These are phyloP conservation scores for Chromera velia DNA, from an alignment of 73 alveolate genomes.

Conservation along the genomic window DNA sequence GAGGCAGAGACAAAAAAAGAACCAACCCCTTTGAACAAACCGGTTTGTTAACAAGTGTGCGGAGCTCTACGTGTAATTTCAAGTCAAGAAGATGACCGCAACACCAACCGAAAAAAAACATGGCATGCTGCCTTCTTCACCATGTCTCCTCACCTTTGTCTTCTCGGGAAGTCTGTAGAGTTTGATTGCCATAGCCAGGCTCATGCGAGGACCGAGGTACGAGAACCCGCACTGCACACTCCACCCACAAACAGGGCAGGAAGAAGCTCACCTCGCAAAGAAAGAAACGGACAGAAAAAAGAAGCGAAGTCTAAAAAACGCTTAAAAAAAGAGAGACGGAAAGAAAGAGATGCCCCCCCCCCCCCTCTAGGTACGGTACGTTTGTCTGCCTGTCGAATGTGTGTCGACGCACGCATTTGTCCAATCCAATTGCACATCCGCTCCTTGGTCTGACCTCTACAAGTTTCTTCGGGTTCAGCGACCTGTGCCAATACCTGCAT, in stretches of 20 bases:
- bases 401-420: no score
- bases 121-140: no score
- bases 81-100: no score
- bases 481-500: conserved; percentile 85
- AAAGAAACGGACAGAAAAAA: background rate
- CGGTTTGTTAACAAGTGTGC: no score
- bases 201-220: conserved; percentile 49
- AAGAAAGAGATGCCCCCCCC: background rate
- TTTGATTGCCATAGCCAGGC: conserved; percentile 80
- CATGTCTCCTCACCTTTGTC: no score
- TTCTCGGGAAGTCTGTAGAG: conserved; percentile 73
- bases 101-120: no score
- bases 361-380: background rate
- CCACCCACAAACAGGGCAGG: background rate
- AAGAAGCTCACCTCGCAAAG: background rate
- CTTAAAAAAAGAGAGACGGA: background rate
- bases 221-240: conserved; percentile 38
- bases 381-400: background rate
- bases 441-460: conserved; percentile 57
- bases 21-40: background rate
- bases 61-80: no score
- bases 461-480: conserved; percentile 89
- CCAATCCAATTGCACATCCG: background rate
- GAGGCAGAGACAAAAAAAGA: no score
- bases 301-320: background rate